Percentiles rank a stretch among this genome's conserved stretches.
phyloP scores from a whole-genome alignment of 2,329 filamentous ascomycete species.

The Leptographium galeiforme region DNA sequence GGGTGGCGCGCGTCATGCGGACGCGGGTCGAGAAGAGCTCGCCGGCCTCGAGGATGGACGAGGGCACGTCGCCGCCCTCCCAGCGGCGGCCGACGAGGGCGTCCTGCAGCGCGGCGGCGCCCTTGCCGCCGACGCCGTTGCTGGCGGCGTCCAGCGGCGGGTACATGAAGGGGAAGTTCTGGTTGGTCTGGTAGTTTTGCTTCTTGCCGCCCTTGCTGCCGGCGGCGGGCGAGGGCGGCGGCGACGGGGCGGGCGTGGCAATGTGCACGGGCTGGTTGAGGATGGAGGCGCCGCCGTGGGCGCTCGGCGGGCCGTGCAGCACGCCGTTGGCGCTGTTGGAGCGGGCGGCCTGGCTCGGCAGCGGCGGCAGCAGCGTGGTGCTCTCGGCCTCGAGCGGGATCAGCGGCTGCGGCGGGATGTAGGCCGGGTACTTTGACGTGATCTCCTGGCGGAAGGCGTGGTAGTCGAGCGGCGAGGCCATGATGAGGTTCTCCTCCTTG shows the following conservation, averaged over 20 bases:
- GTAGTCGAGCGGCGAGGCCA: constrained; percentile 88
- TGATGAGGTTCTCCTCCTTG: constrained; percentile 66
- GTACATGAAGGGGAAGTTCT: constrained; percentile 96
- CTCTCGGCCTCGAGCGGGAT: constrained; percentile 83
- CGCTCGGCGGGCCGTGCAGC: constrained; percentile 39
- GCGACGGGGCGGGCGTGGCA: constrained; percentile 92
- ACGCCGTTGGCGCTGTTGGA: constrained; percentile 48
- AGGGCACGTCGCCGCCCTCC: constrained; percentile 88
- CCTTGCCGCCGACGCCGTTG: constrained; percentile 83
- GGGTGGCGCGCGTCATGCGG: constrained; percentile 79
- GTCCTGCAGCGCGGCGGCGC: constrained; percentile 67
- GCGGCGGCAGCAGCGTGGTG: constrained; percentile 75
- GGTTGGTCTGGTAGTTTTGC: constrained; percentile 98
- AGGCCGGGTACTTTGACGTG: constrained; percentile 93
- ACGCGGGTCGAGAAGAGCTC: constrained; percentile 83
- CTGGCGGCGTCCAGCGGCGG: constrained; percentile 80
- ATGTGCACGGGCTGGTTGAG: constrained; percentile 95
- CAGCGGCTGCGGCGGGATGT: constrained; percentile 72
- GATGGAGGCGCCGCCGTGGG: constrained; percentile 60
- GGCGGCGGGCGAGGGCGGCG: constrained; percentile 74
- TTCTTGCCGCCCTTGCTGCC: constrained; percentile 94
- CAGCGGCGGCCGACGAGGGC: constrained; percentile 69
- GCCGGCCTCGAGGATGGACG: constrained; percentile 89
- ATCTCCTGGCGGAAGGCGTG: constrained; percentile 95
- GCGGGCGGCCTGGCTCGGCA: constrained; percentile 60